Evolutionary conservation across 352 stramenopile species (phyloP), one percentile per base, ranked within the genome.

Genomic region (Globisporangium takayamanum): DNA sequence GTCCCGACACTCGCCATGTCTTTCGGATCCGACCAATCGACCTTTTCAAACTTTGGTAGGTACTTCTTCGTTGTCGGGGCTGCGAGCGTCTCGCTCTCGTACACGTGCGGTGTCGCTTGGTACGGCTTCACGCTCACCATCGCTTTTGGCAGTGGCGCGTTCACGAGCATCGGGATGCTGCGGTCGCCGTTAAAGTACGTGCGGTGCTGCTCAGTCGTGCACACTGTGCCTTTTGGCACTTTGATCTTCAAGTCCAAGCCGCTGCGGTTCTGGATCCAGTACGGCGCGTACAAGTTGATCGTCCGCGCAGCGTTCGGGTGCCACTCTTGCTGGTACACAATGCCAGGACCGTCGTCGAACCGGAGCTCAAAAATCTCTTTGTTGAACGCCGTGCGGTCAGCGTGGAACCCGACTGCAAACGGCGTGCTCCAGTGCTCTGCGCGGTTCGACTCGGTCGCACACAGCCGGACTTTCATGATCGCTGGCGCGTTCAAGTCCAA

Each of bases 181-280:
- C 86, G 80, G 18, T 68, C 76, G 8, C 63, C 63, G 45, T 75
- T 70, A 62, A 95, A 95, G 62, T 83, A 94, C 15, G 50, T 22
- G 16, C 78, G 80, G 57, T 95, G 86, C 36, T 90, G 60, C 50
- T 94, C 82, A 16, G 80, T 60, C 18, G 82, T 71, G 53, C 73
- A 90, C 14, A 79, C 49, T 10, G 71, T 69, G 36, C 80, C 82
- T 53, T 87, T 80, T 25, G 72, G 62, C 16, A 92, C 22, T 39
- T 86, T 88, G 57, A 89, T 80, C 3, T 67, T 64, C 44, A 94
- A 63, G 36, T 95, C 86, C 11, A 95, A 69, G 8, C 86, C 86
- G 57, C 71, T 87, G 37, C 80, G 78, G 60, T 95, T 95, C 58
- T 92, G 84, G 60, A 95, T 87, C 86, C 86, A 95, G 60, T 87